phyloP scores from a whole-genome alignment of 106 monocot genomes.

The Dactylorhiza incarnata region DNA sequence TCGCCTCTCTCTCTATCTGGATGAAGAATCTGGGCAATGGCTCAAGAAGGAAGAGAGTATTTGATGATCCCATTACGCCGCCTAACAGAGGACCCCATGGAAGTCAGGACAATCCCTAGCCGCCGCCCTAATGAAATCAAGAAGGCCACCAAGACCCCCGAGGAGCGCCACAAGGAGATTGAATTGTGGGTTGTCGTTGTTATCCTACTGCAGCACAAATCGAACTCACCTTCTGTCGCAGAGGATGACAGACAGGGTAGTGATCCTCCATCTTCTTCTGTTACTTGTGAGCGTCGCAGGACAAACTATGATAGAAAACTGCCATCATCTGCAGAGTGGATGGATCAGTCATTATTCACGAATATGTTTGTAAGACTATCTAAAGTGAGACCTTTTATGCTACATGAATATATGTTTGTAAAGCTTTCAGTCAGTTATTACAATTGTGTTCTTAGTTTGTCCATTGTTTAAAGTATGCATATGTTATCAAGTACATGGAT shows the following conservation, averaged over 20 bases:
- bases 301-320: conserved; percentile 36
- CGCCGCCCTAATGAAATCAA: conserved; percentile 89
- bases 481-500: too few species aligned
- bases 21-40: conserved; percentile 43
- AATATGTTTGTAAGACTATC: too few species aligned
- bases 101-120: conserved; percentile 37
- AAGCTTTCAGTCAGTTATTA: too few species aligned
- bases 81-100: conserved; percentile 58
- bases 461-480: too few species aligned
- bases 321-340: conserved; percentile 33
- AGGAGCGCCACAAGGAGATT: conserved; percentile 88
- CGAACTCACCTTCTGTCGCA: background rate
- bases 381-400: too few species aligned
- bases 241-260: conserved; percentile 1
- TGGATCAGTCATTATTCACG: conserved; percentile 54
- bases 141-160: conserved; percentile 77
- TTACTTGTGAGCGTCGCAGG: conserved; percentile 48
- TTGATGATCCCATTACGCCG: conserved; percentile 75
- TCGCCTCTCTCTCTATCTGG: conserved; percentile 83
- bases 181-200: conserved; percentile 86
- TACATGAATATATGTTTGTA: too few species aligned
- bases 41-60: conserved; percentile 58
- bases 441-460: too few species aligned
- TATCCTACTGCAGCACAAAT: conserved; percentile 58
- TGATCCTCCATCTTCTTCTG: conserved; percentile 22